These are phyloP conservation scores for Diospyros kaki DNA, from an alignment of 148 eudicot species.

Conservation along the genomic window DNA sequence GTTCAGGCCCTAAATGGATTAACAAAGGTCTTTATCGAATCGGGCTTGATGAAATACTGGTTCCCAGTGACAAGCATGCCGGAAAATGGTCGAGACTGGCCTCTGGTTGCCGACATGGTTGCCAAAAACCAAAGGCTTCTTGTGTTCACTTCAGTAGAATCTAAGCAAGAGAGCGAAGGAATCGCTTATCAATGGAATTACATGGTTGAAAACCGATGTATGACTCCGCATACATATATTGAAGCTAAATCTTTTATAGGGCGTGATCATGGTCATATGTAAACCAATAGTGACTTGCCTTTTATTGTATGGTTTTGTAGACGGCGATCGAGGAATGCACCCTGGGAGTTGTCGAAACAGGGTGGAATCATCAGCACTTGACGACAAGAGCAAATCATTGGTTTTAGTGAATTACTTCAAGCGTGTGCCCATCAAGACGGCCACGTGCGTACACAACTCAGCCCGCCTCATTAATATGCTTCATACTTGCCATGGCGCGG, in stretches of 20 bases:
- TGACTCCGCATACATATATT: not conserved
- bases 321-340: constrained; percentile 72
- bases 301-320: constrained; percentile 18
- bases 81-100: constrained; percentile 61
- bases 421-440: constrained; percentile 31
- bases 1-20: constrained; percentile 54
- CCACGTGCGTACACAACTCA: constrained; percentile 58
- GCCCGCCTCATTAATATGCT: constrained; percentile 42
- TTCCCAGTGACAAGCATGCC: constrained; percentile 68
- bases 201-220: constrained; percentile 78
- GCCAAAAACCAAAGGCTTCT: constrained; percentile 56
- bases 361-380: constrained; percentile 46
- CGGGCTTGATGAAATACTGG: constrained; percentile 70
- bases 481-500: constrained; percentile 45
- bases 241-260: no score
- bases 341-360: constrained; percentile 53
- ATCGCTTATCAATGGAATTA: constrained; percentile 76
- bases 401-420: constrained; percentile 61
- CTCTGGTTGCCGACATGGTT: constrained; percentile 58
- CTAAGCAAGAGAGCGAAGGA: constrained; percentile 62
- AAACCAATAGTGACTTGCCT: no score
- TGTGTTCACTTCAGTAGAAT: constrained; percentile 52
- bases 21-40: constrained; percentile 46
- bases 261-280: no score
- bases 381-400: constrained; percentile 54